Evolutionary conservation across 2,329 filamentous ascomycete species (phyloP).

Genomic region (Penicillium sp.): DNA sequence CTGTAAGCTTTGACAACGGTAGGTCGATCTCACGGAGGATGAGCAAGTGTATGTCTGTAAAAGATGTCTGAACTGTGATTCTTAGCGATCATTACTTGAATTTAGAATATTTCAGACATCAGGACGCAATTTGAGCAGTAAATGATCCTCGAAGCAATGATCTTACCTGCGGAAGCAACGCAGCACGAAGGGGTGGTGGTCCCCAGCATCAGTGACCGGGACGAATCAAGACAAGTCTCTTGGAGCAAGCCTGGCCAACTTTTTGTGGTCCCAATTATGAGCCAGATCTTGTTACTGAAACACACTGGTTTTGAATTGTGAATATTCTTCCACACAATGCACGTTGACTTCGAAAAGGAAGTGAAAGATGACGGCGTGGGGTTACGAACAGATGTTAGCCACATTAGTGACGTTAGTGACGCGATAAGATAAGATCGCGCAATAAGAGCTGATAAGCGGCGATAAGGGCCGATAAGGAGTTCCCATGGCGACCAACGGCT

Average conservation of each 20-base stretch:
- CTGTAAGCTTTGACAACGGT: no score
- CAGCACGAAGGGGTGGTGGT: no score
- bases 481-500: slow-evolving; percentile 24
- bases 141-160: background rate
- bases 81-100: background rate
- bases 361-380: background rate
- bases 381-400: background rate
- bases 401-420: background rate
- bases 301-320: background rate
- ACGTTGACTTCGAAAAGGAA: background rate
- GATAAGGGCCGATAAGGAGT: slow-evolving; percentile 15
- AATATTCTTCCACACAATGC: background rate
- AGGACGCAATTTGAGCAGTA: no score
- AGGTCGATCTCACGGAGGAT: background rate
- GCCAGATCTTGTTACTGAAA: no score
- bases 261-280: no score
- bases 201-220: no score
- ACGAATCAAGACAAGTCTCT: no score
- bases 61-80: background rate
- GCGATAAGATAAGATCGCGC: slow-evolving; percentile 10
- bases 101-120: no score
- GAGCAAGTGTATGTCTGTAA: background rate
- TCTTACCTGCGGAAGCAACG: background rate
- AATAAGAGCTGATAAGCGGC: background rate
- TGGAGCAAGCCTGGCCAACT: no score